These are phyloP conservation scores for Stephania yunnanensis DNA, from an alignment of 164 flowering plant species.

Conservation along the genomic window DNA sequence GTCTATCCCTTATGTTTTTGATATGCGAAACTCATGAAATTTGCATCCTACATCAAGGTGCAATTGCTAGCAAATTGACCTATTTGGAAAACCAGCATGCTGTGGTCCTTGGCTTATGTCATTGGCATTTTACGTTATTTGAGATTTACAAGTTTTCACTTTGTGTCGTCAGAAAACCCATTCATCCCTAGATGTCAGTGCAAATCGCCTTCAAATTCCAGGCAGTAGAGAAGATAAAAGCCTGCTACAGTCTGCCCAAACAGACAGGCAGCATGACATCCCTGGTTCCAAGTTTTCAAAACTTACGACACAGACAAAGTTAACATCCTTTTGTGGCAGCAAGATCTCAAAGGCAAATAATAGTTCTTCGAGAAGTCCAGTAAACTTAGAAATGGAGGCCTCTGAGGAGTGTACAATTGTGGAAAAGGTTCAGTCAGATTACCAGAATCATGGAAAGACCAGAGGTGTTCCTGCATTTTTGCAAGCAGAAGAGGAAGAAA, in stretches of 20 bases:
- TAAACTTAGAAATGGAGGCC: conserved; percentile 25
- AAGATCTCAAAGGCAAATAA: conserved; percentile 25
- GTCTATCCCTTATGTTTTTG: not conserved
- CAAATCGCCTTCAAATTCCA: conserved; percentile 9
- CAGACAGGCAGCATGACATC: conserved; percentile 32
- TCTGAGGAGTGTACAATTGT: conserved; percentile 42
- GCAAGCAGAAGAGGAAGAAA: conserved; percentile 52
- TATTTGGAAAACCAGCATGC: not conserved
- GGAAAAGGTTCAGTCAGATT: conserved; percentile 28
- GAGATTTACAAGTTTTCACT: not conserved
- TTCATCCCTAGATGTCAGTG: conserved; percentile 1
- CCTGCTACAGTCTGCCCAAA: conserved; percentile 29
- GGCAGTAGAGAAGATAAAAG: conserved; percentile 7
- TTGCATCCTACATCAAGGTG: not conserved
- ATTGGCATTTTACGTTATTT: not conserved
- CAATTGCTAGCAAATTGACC: not conserved
- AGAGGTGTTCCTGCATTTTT: conserved; percentile 15
- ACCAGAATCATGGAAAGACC: conserved; percentile 24
- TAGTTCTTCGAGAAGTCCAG: conserved; percentile 19
- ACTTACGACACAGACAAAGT: conserved; percentile 43
- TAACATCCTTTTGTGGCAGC: conserved; percentile 53
- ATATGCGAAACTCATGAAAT: not conserved
- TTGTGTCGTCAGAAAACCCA: conserved; percentile 16
- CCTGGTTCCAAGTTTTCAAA: conserved; percentile 35
- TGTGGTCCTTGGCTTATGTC: not conserved